Conservation (phyloP, 2,329 filamentous ascomycete species). For the Fusarium gaditjirri region DNA sequence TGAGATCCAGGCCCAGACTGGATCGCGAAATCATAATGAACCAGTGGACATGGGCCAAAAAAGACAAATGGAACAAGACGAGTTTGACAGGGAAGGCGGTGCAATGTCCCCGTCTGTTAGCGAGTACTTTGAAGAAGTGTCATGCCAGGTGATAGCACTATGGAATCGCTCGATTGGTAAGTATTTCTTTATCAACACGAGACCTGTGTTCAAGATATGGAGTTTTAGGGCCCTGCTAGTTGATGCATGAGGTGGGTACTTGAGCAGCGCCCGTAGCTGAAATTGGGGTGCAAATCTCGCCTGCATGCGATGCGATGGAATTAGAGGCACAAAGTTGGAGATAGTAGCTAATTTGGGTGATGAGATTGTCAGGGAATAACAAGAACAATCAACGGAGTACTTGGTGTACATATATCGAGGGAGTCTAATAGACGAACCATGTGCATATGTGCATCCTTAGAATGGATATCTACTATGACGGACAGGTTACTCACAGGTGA, state of each 20-base stretch:
- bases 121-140: constrained; percentile 15
- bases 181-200: constrained; percentile 26
- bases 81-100: constrained; percentile 27
- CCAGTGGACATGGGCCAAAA: constrained; percentile 28
- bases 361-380: background rate
- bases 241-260: constrained; percentile 29
- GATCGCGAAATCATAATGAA: constrained; percentile 13
- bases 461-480: background rate
- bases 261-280: constrained; percentile 32
- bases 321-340: constrained; percentile 22
- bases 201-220: constrained; percentile 19
- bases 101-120: constrained; percentile 34
- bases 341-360: constrained; percentile 23
- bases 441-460: background rate
- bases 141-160: background rate
- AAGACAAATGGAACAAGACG: constrained; percentile 39
- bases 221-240: constrained; percentile 35
- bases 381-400: background rate
- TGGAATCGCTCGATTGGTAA: background rate
- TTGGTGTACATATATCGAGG: background rate
- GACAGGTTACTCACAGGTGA: background rate
- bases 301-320: constrained; percentile 39
- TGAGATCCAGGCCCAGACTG: constrained; percentile 6
- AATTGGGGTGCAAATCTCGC: constrained; percentile 42
- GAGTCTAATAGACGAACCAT: background rate